phyloP scores from a whole-genome alignment of 805 yeast species.

The Sungouiella blattae region DNA sequence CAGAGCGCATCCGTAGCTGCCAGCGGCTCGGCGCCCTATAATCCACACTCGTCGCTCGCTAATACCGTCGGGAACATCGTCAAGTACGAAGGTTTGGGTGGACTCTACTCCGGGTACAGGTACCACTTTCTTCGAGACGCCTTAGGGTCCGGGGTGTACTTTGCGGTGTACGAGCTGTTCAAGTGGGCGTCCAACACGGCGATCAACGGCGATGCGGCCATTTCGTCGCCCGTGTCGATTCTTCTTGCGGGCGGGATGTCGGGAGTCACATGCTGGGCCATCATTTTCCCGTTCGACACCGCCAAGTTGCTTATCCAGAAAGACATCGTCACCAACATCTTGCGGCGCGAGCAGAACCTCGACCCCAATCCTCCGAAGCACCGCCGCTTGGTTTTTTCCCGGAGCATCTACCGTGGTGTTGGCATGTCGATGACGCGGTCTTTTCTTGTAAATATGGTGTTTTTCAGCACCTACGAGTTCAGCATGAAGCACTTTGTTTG shows the following conservation, averaged over 20 bases:
- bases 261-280: constrained; percentile 71
- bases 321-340: constrained; percentile 66
- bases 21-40: constrained; percentile 7
- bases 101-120: constrained; percentile 70
- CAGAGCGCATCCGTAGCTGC: constrained; percentile 25
- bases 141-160: constrained; percentile 68
- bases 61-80: constrained; percentile 47
- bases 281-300: constrained; percentile 75
- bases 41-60: constrained; percentile 30
- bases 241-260: constrained; percentile 72
- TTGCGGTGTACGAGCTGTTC: constrained; percentile 69
- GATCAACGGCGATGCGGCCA: constrained; percentile 12
- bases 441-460: constrained; percentile 67
- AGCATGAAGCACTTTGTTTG: constrained; percentile 51
- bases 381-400: constrained; percentile 31
- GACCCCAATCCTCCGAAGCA: constrained; percentile 33
- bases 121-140: constrained; percentile 70
- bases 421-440: constrained; percentile 74
- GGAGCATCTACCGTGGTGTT: constrained; percentile 68
- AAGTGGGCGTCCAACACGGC: constrained; percentile 46
- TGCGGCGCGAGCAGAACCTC: constrained; percentile 47
- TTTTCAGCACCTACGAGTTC: constrained; percentile 69
- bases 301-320: constrained; percentile 72
- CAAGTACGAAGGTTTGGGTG: constrained; percentile 55
- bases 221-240: constrained; percentile 29